Evolutionary conservation across 345 rosid species (phyloP), one percentile per base, ranked within the genome.

Genomic region (Salix viminalis): DNA sequence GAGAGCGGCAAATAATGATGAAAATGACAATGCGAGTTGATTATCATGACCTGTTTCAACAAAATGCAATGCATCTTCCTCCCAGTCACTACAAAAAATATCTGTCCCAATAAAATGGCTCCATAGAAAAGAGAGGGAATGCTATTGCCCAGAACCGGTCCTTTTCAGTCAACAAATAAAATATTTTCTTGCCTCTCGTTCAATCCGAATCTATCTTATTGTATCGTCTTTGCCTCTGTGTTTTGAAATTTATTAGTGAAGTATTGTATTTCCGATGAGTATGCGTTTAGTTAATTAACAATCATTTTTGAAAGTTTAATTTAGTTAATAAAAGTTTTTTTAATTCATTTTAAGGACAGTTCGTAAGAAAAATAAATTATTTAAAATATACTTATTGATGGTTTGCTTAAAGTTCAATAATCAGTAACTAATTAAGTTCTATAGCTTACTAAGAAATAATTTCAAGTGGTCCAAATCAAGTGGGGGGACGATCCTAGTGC

Each of bases 11-110:
- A n/a, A 13, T 26, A 9, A 26, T 28, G 4, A 48, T 23, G 36
- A 34, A 34, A 34, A 14, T 21, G 42, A 15, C 39, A 48, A 18
- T 16, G 58, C 13, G 19, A 72, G 5, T 11, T 30, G 76, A 74
- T 10, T 2, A 30, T 11, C 46, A 11, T 4, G 52, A 74, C 76
- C 6, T 21, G 2, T 74, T 64, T 24, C 18, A 19, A 1, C 58
- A 28, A 3, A 12, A 65, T 74, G 69, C 76, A 74, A 64, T 74
- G 76, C 9, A 74, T 64, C 61, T 28, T 6, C 32, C 2, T 44
- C 12, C 12, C 6, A 9, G 30, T 64, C 32, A 32, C 65, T 37
- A 37, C 64, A 23, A 58, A 58, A 41, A n/a, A 9, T 23, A 58
- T 21, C 15, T 24, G n/a, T 58, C 75, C 44, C 26, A n/a, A 15